Conservation (phyloP, 352 stramenopile species). For the Pythium plurisporium region DNA sequence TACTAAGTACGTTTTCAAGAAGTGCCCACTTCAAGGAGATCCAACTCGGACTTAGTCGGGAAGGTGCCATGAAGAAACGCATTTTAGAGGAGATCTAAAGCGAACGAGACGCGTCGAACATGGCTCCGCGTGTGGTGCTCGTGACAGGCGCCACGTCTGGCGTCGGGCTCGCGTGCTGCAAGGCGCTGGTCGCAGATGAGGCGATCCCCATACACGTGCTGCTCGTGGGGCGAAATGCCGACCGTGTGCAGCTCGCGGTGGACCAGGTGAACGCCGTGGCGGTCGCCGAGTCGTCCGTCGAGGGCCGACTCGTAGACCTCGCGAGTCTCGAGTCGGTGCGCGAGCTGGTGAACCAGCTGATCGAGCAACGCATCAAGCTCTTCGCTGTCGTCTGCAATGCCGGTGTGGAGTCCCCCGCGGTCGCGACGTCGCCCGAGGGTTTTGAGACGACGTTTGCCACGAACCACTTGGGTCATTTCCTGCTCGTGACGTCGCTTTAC, state of each 20-base stretch:
- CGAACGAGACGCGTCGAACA: not conserved
- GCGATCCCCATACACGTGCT: constrained; percentile 19
- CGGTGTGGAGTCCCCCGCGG: constrained; percentile 26
- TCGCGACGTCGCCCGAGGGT: constrained; percentile 19
- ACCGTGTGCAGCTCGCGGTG: constrained; percentile 24
- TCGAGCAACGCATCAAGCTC: constrained; percentile 21
- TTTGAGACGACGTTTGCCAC: constrained; percentile 40
- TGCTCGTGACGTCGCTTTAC: constrained; percentile 27
- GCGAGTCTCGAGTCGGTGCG: constrained; percentile 27
- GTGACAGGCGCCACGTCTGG: constrained; percentile 33
- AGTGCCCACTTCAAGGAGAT: not conserved
- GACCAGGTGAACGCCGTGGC: constrained; percentile 14
- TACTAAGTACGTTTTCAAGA: not conserved
- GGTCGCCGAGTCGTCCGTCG: constrained; percentile 1
- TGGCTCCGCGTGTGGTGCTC: constrained; percentile 20
- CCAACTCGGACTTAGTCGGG: not conserved
- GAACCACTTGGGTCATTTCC: constrained; percentile 40
- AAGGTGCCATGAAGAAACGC: not conserved
- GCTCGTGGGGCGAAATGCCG: constrained; percentile 20
- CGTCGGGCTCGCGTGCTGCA: constrained; percentile 32
- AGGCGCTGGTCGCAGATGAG: constrained; percentile 13
- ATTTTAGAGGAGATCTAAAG: not conserved
- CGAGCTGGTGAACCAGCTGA: constrained; percentile 18
- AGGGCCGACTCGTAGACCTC: constrained; percentile 21
- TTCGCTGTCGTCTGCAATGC: constrained; percentile 40